Evolutionary conservation across 495 filamentous ascomycete genomes (phyloP).

Genomic region (Endocarpon pusillum): DNA sequence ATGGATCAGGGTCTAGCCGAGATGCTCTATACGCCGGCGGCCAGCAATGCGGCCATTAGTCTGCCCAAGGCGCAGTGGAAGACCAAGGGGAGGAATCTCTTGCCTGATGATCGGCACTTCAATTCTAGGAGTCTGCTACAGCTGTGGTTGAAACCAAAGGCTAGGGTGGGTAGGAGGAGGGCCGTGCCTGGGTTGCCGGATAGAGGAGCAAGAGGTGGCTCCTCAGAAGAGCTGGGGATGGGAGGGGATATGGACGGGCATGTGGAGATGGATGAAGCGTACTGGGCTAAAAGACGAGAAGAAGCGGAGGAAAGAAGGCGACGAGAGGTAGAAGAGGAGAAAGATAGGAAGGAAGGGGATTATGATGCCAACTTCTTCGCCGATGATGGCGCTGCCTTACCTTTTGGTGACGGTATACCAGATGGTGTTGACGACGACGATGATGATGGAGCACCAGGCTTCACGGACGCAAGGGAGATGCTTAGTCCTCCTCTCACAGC

Average conservation of each 20-base stretch:
- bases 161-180: constrained; percentile 47
- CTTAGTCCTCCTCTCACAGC: constrained; percentile 57
- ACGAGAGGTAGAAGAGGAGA: constrained; percentile 34
- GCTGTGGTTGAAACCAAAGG: constrained; percentile 89
- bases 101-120: constrained; percentile 98
- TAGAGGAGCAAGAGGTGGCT: constrained; percentile 21
- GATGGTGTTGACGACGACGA: constrained; percentile 53
- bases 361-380: constrained; percentile 98
- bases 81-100: constrained; percentile 76
- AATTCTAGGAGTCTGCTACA: constrained; percentile 77
- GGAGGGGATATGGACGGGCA: constrained; percentile 18
- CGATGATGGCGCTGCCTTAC: constrained; percentile 85
- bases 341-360: constrained; percentile 38
- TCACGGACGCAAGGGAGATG: constrained; percentile 82
- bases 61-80: constrained; percentile 89
- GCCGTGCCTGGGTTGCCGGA: constrained; percentile 7
- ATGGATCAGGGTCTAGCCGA: constrained; percentile 56
- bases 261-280: constrained; percentile 91
- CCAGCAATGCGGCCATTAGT: constrained; percentile 63
- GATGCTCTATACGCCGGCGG: constrained; percentile 66
- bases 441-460: constrained; percentile 53
- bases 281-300: constrained; percentile 66
- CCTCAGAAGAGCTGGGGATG: constrained; percentile 36
- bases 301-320: constrained; percentile 38
- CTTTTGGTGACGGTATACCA: constrained; percentile 46